These are phyloP conservation scores for Leishmania amazonensis DNA, from an alignment of 208 protist genomes.

Conservation along the genomic window DNA sequence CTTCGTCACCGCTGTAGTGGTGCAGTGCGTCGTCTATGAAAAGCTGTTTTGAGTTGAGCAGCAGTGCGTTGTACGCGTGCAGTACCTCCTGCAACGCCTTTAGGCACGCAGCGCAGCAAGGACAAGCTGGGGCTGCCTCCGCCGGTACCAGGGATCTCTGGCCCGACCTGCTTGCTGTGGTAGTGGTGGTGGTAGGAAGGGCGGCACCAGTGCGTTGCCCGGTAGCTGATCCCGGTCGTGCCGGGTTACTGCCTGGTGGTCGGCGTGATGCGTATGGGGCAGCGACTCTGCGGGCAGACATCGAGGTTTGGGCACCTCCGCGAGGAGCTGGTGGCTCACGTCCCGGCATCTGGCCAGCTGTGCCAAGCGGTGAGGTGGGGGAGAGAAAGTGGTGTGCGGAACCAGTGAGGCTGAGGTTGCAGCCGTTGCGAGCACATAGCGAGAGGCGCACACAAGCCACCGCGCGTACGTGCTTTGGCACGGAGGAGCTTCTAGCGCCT, in stretches of 20 bases:
- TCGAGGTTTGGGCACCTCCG: neutral
- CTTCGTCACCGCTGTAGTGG: constrained; percentile 65
- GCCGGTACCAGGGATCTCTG: neutral
- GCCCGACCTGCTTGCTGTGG: neutral
- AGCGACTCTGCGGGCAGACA: neutral
- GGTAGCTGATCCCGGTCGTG: neutral
- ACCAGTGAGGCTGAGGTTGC: neutral
- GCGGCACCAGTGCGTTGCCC: neutral
- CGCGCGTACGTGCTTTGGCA: neutral
- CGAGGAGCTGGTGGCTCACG: constrained; percentile 8
- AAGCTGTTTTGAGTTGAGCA: constrained; percentile 46
- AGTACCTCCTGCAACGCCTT: constrained; percentile 21
- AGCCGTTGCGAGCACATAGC: neutral
- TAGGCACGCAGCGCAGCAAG: constrained; percentile 20
- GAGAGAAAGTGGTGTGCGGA: neutral
- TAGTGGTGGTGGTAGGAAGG: too few species aligned
- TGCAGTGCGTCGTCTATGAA: constrained; percentile 68
- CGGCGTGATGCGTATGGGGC: neutral
- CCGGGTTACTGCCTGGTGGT: neutral
- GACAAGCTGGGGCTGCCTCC: constrained; percentile 23
- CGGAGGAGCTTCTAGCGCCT: neutral
- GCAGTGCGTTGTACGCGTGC: constrained; percentile 35
- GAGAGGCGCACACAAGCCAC: neutral
- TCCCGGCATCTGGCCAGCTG: constrained; percentile 12
- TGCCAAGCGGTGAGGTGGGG: neutral